Evolutionary conservation across 495 filamentous ascomycete species (phyloP).

Genomic region (Penicillium robsamsonii): DNA sequence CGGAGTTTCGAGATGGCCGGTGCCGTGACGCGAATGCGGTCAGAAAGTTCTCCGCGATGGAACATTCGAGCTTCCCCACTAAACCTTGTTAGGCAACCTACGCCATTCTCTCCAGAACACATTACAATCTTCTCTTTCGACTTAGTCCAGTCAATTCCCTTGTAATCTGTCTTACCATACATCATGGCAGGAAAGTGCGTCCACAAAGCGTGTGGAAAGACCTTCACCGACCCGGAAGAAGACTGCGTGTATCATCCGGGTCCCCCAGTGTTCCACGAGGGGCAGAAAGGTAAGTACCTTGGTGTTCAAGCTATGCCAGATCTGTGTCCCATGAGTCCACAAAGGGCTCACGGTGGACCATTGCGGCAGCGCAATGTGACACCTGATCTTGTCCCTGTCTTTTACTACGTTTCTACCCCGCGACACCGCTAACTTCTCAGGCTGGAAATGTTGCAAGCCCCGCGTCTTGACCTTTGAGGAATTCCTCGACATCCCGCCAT

Average conservation of each 20-base stretch:
- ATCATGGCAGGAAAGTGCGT: slow-evolving; percentile 88
- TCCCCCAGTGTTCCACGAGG: slow-evolving; percentile 94
- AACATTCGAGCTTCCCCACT: slow-evolving; percentile 50
- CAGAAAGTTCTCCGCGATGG: slow-evolving; percentile 31
- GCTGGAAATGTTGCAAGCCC: slow-evolving; percentile 99
- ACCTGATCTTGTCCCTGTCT: not conserved
- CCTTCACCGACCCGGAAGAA: slow-evolving; percentile 79
- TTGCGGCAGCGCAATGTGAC: not conserved
- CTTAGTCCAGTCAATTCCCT: not conserved
- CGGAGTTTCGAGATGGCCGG: not conserved
- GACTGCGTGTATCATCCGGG: slow-evolving; percentile 90
- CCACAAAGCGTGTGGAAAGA: slow-evolving; percentile 92
- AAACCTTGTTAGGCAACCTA: slow-evolving; percentile 35
- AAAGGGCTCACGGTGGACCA: not conserved
- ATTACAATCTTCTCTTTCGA: slow-evolving; percentile 6
- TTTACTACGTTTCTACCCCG: not conserved
- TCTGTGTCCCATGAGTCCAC: slow-evolving; percentile 5
- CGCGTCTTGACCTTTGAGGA: slow-evolving; percentile 98
- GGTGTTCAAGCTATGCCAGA: slow-evolving; percentile 24
- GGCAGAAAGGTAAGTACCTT: slow-evolving; percentile 85
- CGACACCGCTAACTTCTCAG: slow-evolving; percentile 44
- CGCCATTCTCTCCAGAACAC: slow-evolving; percentile 11
- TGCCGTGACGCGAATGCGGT: slow-evolving; percentile 14
- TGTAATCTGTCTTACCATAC: slow-evolving; percentile 7
- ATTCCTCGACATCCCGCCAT: slow-evolving; percentile 91